A percentile compares a stretch with the other conserved stretches of the same genome.
Conservation (phyloP, 2,329 filamentous ascomycete species). For the Apiospora rasikravindrae region DNA sequence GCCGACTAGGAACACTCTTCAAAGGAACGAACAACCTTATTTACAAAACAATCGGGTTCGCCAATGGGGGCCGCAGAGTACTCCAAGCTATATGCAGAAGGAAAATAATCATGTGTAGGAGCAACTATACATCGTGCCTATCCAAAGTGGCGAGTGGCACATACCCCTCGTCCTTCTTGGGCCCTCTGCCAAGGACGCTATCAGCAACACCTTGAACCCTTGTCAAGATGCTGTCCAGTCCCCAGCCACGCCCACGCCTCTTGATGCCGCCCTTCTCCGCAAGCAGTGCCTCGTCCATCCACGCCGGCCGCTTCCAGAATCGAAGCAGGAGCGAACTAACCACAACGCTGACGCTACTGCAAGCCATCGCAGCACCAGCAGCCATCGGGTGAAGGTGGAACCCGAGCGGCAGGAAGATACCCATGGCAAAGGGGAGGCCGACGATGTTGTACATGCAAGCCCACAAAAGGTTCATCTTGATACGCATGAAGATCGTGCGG, state of each 20-base stretch:
- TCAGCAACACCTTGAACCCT: conserved; percentile 48
- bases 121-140: conserved; percentile 22
- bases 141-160: conserved; percentile 63
- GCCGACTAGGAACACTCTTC: background rate
- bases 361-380: conserved; percentile 92
- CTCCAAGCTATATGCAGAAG: conserved; percentile 4
- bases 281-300: conserved; percentile 78
- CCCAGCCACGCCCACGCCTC: conserved; percentile 49
- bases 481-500: conserved; percentile 84
- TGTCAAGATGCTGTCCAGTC: conserved; percentile 46
- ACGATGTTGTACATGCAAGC: conserved; percentile 92
- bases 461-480: conserved; percentile 93
- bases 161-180: conserved; percentile 58
- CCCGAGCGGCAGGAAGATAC: conserved; percentile 85
- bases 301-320: conserved; percentile 81
- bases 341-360: conserved; percentile 88
- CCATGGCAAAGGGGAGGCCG: conserved; percentile 96
- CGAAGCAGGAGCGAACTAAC: conserved; percentile 82
- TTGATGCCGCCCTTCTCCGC: conserved; percentile 59
- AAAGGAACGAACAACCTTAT: background rate
- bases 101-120: background rate
- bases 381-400: conserved; percentile 91
- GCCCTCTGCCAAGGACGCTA: conserved; percentile 39
- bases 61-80: conserved; percentile 1
- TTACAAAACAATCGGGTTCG: background rate